A percentile compares a stretch with the other conserved stretches of the same genome.
phyloP scores from a whole-genome alignment of 306 rosid genomes.

The Luffa aegyptiaca region DNA sequence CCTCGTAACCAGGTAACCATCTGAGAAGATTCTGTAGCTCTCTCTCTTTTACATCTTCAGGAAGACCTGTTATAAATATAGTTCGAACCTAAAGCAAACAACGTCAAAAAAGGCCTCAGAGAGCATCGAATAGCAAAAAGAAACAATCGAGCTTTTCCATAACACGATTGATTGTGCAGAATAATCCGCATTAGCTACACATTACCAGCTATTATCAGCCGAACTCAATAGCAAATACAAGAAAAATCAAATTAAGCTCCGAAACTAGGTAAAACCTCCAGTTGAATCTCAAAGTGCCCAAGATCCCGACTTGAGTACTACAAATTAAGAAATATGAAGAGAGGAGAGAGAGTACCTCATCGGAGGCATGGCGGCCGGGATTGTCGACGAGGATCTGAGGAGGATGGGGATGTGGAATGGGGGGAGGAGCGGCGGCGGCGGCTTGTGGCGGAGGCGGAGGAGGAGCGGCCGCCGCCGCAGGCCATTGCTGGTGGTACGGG shows the following conservation, averaged over 20 bases:
- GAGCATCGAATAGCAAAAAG: background rate
- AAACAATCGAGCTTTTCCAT: background rate
- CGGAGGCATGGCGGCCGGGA: conserved; percentile 37
- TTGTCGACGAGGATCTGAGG: conserved; percentile 37
- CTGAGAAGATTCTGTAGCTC: conserved; percentile 77
- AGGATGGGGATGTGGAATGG: conserved; percentile 27
- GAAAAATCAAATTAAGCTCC: background rate
- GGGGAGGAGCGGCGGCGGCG: conserved; percentile 16
- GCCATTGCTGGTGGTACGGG: conserved; percentile 95
- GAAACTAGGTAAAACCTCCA: background rate
- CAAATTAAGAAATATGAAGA: background rate
- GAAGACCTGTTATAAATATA: conserved; percentile 84
- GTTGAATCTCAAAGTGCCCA: background rate
- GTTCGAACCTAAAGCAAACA: conserved; percentile 55
- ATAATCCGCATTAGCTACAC: background rate
- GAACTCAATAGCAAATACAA: background rate
- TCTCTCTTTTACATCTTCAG: conserved; percentile 89
- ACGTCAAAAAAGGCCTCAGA: background rate
- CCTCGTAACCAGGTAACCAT: conserved; percentile 96
- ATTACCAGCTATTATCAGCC: background rate
- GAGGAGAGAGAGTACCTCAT: conserved; percentile 37
- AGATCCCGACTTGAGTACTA: background rate
- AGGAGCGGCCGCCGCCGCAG: conserved; percentile 43
- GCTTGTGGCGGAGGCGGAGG: conserved; percentile 48
- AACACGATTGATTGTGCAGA: background rate